Conservation (phyloP, 768 basidiomycete genomes). For the Boletus barrowsii region DNA sequence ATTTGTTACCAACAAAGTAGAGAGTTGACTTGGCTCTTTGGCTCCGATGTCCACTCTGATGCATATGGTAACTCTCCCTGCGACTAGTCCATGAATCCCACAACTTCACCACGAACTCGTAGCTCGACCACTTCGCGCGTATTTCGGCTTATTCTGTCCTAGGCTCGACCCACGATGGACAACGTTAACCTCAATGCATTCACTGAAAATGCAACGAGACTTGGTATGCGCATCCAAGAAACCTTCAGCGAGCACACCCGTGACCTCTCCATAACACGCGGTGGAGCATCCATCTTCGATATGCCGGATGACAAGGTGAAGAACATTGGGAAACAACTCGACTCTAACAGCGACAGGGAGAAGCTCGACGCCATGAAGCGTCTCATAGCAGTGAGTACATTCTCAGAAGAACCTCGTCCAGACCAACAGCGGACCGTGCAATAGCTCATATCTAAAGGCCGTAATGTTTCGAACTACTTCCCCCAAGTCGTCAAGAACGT, state of each 20-base stretch:
- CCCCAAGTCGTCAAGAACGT: slow-evolving; percentile 98
- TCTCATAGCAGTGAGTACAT: slow-evolving; percentile 76
- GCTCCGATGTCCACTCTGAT: not conserved
- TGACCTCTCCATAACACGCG: slow-evolving; percentile 60
- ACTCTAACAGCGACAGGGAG: slow-evolving; percentile 84
- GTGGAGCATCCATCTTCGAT: slow-evolving; percentile 59
- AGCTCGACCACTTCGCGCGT: not conserved
- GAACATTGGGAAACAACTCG: slow-evolving; percentile 83
- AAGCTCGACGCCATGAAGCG: slow-evolving; percentile 95
- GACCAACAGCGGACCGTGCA: slow-evolving; percentile 1
- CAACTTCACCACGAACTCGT: not conserved
- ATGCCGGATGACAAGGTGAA: slow-evolving; percentile 75
- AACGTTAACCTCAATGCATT: slow-evolving; percentile 39
- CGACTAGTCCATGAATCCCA: slow-evolving; percentile 1
- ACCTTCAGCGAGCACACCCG: slow-evolving; percentile 78
- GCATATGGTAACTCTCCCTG: not conserved
- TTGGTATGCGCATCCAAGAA: slow-evolving; percentile 82
- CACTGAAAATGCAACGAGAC: slow-evolving; percentile 79
- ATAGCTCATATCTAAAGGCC: slow-evolving; percentile 89
- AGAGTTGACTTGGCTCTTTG: not conserved
- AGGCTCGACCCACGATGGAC: slow-evolving; percentile 24
- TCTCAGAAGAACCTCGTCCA: not conserved
- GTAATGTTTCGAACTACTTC: slow-evolving; percentile 90
- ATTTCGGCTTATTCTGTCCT: not conserved
- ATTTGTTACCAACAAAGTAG: slow-evolving; percentile 9